phyloP scores from a whole-genome alignment of 805 yeast genomes.

The Grigorovia humatica region DNA sequence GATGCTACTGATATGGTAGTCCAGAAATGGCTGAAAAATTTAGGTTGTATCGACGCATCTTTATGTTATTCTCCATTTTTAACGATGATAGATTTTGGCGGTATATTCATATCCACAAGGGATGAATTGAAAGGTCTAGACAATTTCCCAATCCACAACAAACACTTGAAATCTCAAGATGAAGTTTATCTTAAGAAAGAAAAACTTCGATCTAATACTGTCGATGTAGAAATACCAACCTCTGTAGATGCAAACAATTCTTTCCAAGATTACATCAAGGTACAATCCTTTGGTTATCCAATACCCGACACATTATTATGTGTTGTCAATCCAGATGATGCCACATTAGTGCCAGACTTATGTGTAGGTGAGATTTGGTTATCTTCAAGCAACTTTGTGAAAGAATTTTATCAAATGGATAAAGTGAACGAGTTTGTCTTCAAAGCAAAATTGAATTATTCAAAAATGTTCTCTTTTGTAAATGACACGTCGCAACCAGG shows the following conservation, averaged over 20 bases:
- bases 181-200: conserved; percentile 28
- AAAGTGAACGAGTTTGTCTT: conserved; percentile 29
- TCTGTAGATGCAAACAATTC: conserved; percentile 27
- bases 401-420: conserved; percentile 29
- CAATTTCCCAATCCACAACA: conserved; percentile 24
- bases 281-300: conserved; percentile 91
- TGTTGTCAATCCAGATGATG: conserved; percentile 87
- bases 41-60: conserved; percentile 72
- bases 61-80: conserved; percentile 80
- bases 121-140: conserved; percentile 57
- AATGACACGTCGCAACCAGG: background rate
- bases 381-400: conserved; percentile 84
- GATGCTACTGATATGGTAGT: conserved; percentile 84
- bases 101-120: conserved; percentile 82
- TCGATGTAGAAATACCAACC: conserved; percentile 25
- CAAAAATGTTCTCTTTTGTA: conserved; percentile 19
- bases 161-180: conserved; percentile 24
- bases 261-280: conserved; percentile 44
- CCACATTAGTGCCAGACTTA: conserved; percentile 57
- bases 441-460: conserved; percentile 25
- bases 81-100: conserved; percentile 88
- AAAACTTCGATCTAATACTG: conserved; percentile 26
- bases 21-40: conserved; percentile 80
- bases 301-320: conserved; percentile 90
- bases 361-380: conserved; percentile 97